Percentiles rank a stretch among this genome's conserved stretches.
Conservation (phyloP, 1,284 basidiomycete species). For the Vanrija pseudolonga region DNA sequence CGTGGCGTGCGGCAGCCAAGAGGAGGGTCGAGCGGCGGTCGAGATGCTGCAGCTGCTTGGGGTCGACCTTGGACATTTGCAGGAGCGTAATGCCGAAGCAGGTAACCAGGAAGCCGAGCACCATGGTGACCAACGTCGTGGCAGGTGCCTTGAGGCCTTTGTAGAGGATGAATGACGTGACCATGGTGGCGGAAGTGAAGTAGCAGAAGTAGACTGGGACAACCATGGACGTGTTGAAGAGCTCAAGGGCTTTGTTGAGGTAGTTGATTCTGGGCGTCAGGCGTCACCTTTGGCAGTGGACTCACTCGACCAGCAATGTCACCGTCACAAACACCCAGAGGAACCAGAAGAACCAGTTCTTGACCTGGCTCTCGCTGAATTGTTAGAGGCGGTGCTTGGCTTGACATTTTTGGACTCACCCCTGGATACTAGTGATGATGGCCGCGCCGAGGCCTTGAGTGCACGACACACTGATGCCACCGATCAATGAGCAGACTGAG, state of each 20-base stretch:
- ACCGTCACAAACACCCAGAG: conserved; percentile 76
- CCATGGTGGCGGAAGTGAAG: conserved; percentile 79
- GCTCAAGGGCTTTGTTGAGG: conserved; percentile 90
- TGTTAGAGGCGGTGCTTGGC: conserved; percentile 17
- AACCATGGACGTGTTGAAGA: conserved; percentile 89
- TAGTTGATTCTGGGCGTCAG: conserved; percentile 72
- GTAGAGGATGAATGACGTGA: conserved; percentile 83
- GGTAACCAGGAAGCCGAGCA: conserved; percentile 72
- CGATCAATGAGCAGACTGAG: conserved; percentile 89
- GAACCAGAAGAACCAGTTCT: conserved; percentile 78
- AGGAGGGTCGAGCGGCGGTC: conserved; percentile 82
- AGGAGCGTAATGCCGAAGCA: conserved; percentile 79
- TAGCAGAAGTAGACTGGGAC: conserved; percentile 63
- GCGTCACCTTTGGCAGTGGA: conserved; percentile 4
- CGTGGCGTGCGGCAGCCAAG: conserved; percentile 66
- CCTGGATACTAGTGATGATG: conserved; percentile 80
- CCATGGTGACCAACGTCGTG: conserved; percentile 77
- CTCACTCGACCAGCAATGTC: conserved; percentile 57
- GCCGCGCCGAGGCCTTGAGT: conserved; percentile 90
- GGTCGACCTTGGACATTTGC: conserved; percentile 78
- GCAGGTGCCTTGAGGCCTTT: conserved; percentile 79
- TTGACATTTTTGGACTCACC: conserved; percentile 54
- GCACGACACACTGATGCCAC: conserved; percentile 92
- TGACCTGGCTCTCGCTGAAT: conserved; percentile 47
- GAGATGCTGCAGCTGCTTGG: conserved; percentile 61